Conservation (phyloP, 225 moss, liverwort and hornwort species). For the Antitrichia curtipendula region DNA sequence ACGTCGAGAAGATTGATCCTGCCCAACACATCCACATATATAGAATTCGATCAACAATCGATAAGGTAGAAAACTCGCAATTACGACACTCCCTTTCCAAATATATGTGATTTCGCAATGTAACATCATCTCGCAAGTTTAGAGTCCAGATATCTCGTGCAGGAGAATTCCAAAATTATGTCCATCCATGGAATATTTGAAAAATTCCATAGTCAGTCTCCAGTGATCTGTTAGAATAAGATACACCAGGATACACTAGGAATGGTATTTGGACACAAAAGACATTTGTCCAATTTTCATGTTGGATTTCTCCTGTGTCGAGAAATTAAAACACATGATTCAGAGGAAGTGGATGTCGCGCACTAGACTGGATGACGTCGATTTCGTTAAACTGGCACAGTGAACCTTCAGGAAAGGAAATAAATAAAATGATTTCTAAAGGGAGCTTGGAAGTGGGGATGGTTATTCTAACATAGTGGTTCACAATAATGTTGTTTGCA, state of each 20-base stretch:
- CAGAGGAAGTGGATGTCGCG: background rate
- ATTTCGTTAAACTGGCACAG: background rate
- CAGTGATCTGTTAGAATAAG: background rate
- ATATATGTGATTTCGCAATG: background rate
- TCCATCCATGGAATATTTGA: background rate
- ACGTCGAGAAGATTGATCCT: background rate
- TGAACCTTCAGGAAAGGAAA: background rate
- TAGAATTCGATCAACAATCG: background rate
- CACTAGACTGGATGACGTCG: background rate
- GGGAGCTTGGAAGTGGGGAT: background rate
- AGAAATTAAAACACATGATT: background rate
- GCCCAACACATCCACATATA: background rate
- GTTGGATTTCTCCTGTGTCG: background rate
- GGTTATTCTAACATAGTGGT: background rate
- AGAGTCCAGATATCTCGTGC: background rate
- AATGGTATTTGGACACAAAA: background rate
- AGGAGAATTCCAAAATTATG: background rate
- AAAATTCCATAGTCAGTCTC: background rate
- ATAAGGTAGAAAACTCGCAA: background rate
- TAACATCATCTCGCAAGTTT: background rate
- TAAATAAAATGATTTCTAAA: background rate
- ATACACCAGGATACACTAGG: background rate
- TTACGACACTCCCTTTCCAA: background rate
- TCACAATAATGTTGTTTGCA: background rate
- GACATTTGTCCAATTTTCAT: background rate